These are phyloP conservation scores for Cyclotella atomus DNA, from an alignment of 108 stramenopile genomes.

Conservation along the genomic window DNA sequence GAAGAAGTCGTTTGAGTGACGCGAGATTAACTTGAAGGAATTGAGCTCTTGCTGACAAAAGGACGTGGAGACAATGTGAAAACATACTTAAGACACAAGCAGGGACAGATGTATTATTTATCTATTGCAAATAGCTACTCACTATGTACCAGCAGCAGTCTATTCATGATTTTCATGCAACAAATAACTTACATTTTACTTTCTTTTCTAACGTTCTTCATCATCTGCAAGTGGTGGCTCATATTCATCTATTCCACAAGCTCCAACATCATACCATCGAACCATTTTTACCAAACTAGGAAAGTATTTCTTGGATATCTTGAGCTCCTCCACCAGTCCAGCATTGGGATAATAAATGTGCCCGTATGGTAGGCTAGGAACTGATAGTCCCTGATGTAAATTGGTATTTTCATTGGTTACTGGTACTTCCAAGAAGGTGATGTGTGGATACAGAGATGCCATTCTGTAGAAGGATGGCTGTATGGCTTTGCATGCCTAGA, in stretches of 20 bases:
- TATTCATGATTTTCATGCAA: no score
- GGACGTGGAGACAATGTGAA: neutral
- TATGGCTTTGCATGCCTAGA: slow-evolving; percentile 71
- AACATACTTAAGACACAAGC: no score
- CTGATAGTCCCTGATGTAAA: slow-evolving; percentile 74
- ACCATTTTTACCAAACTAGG: slow-evolving; percentile 40
- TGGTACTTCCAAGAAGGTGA: slow-evolving; percentile 75
- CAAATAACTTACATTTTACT: neutral
- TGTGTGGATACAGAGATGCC: slow-evolving; percentile 44
- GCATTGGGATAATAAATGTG: slow-evolving; percentile 70
- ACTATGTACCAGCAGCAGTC: no score
- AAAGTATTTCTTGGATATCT: slow-evolving; percentile 56
- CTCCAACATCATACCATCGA: slow-evolving; percentile 40
- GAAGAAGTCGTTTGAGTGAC: neutral
- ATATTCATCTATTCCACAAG: slow-evolving; percentile 32
- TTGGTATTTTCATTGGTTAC: slow-evolving; percentile 70
- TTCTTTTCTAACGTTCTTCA: neutral
- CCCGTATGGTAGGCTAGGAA: slow-evolving; percentile 65
- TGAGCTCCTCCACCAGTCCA: slow-evolving; percentile 73
- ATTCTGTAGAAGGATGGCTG: slow-evolving; percentile 62
- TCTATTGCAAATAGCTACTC: no score
- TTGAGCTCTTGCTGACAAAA: neutral
- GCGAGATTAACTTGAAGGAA: neutral
- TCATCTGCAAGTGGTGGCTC: neutral
- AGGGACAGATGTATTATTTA: no score